Base-by-base conservation (phyloP, 129 eudicot genomes). In the Lactuca sativa region DNA sequence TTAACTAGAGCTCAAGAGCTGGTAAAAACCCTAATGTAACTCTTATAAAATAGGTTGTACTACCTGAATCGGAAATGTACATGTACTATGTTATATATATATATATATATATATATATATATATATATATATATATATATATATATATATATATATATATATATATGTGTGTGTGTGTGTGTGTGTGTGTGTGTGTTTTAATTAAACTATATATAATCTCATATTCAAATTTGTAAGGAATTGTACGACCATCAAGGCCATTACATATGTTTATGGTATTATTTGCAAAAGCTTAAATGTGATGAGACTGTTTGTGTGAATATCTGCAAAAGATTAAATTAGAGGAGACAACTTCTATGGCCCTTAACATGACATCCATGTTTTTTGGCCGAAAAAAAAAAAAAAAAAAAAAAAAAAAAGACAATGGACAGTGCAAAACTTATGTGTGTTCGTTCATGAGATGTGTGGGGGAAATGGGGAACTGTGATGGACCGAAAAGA, bases 361-460 rank as follows among this genome's bases (percentile, higher is more conserved):
- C 67, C 52, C 52, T 62, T 62, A 62, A 16, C 33, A 62, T 62
- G 67, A 16, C 8, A 62, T 62, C 52, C 52, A 38, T 62, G 64
- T 37, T 15, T 37, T 62, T 36, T 16, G 18, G 49, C 52, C 8
- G 8, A 9, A 9, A 33, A 4, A 38, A 38, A 62, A 37, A 9
- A 62, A 4, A 38, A 38, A 62, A 37, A 9, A 62, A 14, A 21
- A 9, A 9, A 51, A 4, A 38, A 38, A 62, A 37, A 9, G 36
- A 38, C 33, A 36, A 16, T 38, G n/a, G n/a, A 9, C 16, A 5
- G 13, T 62, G 15, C 52, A 16, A 62, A 40, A 17, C n/a, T 62
- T 3, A 16, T 62, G 67, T 16, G 52, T 47, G n/a, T 47, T 47
- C 12, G 52, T 62, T 62, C 33, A 13, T 62, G 15, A 10, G 31